Conservation (phyloP, 352 stramenopile species). For the Pilasporangium apinafurcum region DNA sequence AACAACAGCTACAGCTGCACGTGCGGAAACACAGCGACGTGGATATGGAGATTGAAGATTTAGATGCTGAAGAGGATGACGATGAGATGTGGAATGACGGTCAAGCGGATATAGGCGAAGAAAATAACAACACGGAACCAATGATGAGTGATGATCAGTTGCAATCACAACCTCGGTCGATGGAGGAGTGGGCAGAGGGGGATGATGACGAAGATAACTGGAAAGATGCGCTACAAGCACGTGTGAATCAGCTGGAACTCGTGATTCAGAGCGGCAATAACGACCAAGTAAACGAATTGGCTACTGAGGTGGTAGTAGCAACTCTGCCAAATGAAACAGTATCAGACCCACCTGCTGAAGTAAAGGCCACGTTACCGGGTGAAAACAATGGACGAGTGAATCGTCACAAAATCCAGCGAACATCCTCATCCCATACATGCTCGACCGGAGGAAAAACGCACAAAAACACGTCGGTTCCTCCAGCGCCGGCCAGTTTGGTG, state of each 20-base stretch:
- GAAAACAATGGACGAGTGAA: conserved; percentile 6
- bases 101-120: conserved; percentile 5
- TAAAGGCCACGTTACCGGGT: conserved; percentile 1
- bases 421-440: conserved; percentile 23
- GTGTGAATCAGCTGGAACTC: conserved; percentile 70
- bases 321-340: conserved; percentile 5
- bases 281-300: no score
- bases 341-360: conserved; percentile 1
- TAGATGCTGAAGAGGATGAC: conserved; percentile 24
- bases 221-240: conserved; percentile 73
- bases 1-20: conserved; percentile 8
- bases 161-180: conserved; percentile 24
- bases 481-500: not conserved
- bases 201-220: conserved; percentile 77
- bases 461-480: not conserved
- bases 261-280: conserved; percentile 38
- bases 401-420: conserved; percentile 39
- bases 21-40: conserved; percentile 4
- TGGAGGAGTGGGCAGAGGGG: conserved; percentile 71
- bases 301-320: conserved; percentile 5
- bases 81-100: conserved; percentile 56
- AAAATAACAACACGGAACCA: conserved; percentile 2
- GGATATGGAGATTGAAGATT: conserved; percentile 1
- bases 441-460: conserved; percentile 6
- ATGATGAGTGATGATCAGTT: not conserved